Percentiles rank a stretch among this genome's conserved stretches.
Evolutionary conservation across 2,329 filamentous ascomycete species (phyloP).

Genomic region (Penicillium occitanis): DNA sequence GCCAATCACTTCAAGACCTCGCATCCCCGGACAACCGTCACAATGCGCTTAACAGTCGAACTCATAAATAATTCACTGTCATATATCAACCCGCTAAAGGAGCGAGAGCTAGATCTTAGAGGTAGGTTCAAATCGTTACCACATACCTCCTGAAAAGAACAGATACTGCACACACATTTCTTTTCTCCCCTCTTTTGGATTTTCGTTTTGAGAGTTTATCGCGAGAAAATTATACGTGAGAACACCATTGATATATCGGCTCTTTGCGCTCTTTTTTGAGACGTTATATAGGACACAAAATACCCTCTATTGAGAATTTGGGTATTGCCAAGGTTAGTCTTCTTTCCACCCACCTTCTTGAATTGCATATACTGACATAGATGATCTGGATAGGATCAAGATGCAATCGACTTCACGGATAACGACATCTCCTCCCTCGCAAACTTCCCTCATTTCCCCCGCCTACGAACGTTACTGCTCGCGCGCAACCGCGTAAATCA

Average conservation of each 20-base stretch:
- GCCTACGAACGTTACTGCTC: constrained; percentile 81
- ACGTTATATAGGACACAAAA: constrained; percentile 82
- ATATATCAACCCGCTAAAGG: constrained; percentile 97
- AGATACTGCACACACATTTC: constrained; percentile 83
- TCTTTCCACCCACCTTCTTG: not conserved
- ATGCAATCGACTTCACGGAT: constrained; percentile 97
- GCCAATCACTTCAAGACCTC: not conserved
- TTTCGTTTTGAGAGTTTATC: not conserved
- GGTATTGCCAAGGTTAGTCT: constrained; percentile 82
- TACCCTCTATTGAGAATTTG: constrained; percentile 95
- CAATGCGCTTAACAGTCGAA: constrained; percentile 93
- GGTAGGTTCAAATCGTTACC: constrained; percentile 69
- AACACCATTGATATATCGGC: constrained; percentile 79
- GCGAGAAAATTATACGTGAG: constrained; percentile 39
- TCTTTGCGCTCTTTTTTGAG: constrained; percentile 45
- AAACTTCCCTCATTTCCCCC: constrained; percentile 89
- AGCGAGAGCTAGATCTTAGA: constrained; percentile 98
- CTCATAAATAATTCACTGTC: constrained; percentile 92
- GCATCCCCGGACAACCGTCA: constrained; percentile 26
- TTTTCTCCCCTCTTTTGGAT: constrained; percentile 27
- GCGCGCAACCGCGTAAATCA: constrained; percentile 82
- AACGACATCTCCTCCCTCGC: constrained; percentile 88
- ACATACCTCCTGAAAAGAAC: constrained; percentile 70
- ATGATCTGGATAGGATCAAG: constrained; percentile 67
- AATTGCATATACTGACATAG: not conserved